Conservation (phyloP, 176 grass and related monocot genomes). For the Oryza punctata region DNA sequence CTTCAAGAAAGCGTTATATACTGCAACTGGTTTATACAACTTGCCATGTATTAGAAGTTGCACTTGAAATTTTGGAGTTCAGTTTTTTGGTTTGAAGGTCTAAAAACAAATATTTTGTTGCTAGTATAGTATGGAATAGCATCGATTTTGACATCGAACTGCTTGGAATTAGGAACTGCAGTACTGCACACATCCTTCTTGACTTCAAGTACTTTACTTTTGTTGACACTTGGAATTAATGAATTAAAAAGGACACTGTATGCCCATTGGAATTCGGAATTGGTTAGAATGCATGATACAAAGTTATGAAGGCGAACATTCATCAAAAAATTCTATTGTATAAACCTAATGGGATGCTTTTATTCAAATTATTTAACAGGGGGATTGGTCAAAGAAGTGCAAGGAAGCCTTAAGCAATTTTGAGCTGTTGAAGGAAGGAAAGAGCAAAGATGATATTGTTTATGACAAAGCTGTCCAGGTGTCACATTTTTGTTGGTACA, state of each 20-base stretch:
- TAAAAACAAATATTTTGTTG: not conserved
- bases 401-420: constrained; percentile 66
- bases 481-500: constrained; percentile 8
- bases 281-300: not conserved
- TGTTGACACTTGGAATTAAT: not conserved
- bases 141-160: not conserved
- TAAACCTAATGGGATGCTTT: constrained; percentile 13
- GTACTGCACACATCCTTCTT: not conserved
- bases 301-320: not conserved
- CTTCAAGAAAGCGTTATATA: not conserved
- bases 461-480: constrained; percentile 88
- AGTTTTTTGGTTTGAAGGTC: not conserved
- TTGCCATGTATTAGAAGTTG: constrained; percentile 1
- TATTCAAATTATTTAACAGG: constrained; percentile 49
- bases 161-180: not conserved
- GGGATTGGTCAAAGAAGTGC: constrained; percentile 78
- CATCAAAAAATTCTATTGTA: not conserved
- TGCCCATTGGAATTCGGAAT: not conserved
- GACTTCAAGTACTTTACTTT: constrained; percentile 1
- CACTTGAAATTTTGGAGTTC: not conserved
- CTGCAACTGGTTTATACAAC: not conserved
- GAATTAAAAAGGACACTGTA: not conserved
- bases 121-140: not conserved
- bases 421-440: constrained; percentile 78
- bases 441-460: constrained; percentile 70